These are phyloP conservation scores for Aspergillus aculeatus DNA, from an alignment of 2,329 filamentous ascomycete genomes.

Conservation along the genomic window DNA sequence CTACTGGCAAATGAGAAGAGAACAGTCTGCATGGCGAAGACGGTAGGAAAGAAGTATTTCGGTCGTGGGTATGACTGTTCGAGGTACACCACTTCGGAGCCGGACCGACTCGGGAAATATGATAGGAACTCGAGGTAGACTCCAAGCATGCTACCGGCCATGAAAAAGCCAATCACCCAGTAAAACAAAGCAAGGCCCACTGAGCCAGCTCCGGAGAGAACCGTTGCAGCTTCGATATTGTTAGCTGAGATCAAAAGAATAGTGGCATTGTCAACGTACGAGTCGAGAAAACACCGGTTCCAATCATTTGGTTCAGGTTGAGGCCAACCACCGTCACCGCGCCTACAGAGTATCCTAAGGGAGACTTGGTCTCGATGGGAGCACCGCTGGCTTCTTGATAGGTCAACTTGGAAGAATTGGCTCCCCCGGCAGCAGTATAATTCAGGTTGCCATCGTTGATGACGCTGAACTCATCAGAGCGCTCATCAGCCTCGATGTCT, in stretches of 20 bases:
- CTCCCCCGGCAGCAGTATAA: constrained; percentile 16
- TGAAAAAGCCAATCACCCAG: constrained; percentile 63
- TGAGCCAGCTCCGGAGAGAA: constrained; percentile 61
- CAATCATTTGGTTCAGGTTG: constrained; percentile 63
- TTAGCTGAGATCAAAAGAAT: not conserved
- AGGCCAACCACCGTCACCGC: constrained; percentile 58
- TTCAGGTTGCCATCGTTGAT: constrained; percentile 13
- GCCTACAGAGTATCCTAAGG: constrained; percentile 60
- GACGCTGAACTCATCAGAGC: constrained; percentile 6
- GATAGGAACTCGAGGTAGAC: constrained; percentile 64
- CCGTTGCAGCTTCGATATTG: constrained; percentile 49
- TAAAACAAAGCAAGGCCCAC: constrained; percentile 63
- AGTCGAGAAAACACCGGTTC: constrained; percentile 64
- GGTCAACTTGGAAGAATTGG: constrained; percentile 50
- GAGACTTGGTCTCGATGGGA: constrained; percentile 59
- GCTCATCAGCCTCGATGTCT: not conserved
- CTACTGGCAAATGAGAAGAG: constrained; percentile 65
- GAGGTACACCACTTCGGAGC: constrained; percentile 65
- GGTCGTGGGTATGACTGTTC: constrained; percentile 67
- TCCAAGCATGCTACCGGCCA: constrained; percentile 55
- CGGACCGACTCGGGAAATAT: constrained; percentile 66
- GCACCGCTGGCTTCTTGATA: constrained; percentile 64
- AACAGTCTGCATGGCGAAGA: constrained; percentile 64
- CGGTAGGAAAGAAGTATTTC: constrained; percentile 62
- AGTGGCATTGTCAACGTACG: constrained; percentile 46